Conservation (phyloP, 768 basidiomycete species). For the Lactarius trivialis region DNA sequence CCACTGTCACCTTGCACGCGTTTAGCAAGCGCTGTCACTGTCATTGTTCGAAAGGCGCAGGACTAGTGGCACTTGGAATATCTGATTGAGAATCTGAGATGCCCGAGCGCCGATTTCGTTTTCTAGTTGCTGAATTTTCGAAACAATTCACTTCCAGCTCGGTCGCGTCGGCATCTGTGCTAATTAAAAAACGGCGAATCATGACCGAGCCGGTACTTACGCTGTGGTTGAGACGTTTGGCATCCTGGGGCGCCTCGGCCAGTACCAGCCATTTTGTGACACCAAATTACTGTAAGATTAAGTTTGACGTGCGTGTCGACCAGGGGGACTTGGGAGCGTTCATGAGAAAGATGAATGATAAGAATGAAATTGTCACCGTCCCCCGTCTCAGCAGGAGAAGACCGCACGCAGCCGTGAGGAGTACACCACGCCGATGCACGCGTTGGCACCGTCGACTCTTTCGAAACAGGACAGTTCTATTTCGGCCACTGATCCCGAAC, state of each 20-base stretch:
- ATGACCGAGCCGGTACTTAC: background rate
- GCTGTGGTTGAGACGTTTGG: background rate
- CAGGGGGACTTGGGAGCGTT: background rate
- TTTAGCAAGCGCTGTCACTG: background rate
- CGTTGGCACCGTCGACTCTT: background rate
- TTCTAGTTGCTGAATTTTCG: background rate
- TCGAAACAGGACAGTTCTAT: background rate
- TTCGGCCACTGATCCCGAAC: background rate
- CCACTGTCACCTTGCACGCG: background rate
- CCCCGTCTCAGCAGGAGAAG: background rate
- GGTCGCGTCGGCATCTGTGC: background rate
- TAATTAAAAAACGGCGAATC: background rate
- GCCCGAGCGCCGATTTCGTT: background rate
- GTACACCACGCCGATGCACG: conserved; percentile 6
- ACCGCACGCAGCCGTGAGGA: background rate
- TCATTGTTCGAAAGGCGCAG: background rate
- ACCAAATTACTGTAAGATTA: background rate
- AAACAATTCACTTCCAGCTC: background rate
- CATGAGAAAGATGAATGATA: background rate
- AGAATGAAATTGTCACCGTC: background rate
- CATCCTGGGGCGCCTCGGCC: background rate
- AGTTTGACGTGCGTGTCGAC: background rate
- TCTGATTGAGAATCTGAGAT: background rate
- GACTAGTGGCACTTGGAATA: too few relatives aligned
- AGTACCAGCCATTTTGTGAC: background rate